Evolutionary conservation across 2,329 filamentous ascomycete species (phyloP), one percentile per base, ranked within the genome.

Genomic region (Hypoxylon sp.): DNA sequence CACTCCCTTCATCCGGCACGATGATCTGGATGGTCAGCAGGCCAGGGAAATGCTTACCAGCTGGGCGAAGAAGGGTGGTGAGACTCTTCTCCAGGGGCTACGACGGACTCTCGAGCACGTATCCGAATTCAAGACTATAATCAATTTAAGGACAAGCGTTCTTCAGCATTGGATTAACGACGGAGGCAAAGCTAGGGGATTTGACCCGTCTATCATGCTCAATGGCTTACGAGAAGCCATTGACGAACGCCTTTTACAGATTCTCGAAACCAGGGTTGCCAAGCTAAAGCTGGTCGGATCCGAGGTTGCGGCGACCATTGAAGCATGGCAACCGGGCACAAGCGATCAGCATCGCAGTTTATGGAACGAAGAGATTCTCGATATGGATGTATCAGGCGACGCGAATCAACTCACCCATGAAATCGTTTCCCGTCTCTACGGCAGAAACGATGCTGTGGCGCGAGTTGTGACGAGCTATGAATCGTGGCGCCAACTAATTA

Each of bases 1-100:
- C 74, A 94, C 89, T 0, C 94, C 94, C 0, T 97, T 93, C 79
- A 91, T 96, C 34, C 88, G 91, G 28, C 89, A 96, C 70, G 92
- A 94, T 68, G 91, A 95, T 68, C 77, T 92, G 4, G 85, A 88
- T 22, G 86, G 84, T 19, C 78, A 81, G 22, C 84, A 88, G 63
- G 86, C 87, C 0, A 82, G 84, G 43, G 84, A 87, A 1, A 87
- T 87, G 76, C 82, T 92, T 13, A 83, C 82, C 20, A 75, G 74
- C 26, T 94, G 91, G 91, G 87, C 88, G 0, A 82, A 82, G 52
- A 82, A 84, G 52, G 88, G 87, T 1, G 85, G 87, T 17, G 79
- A 85, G 46, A 81, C 84, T 6, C 79, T 93, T 56, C 74, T 91
- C 1, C 77, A 83, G n/a, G 89, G 89, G 0, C 80, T 93, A 26